Percentiles rank a stretch among this genome's conserved stretches.
These are phyloP conservation scores for Ascochyta clinopodiicola DNA, from an alignment of 2,329 filamentous ascomycete genomes.

Conservation along the genomic window DNA sequence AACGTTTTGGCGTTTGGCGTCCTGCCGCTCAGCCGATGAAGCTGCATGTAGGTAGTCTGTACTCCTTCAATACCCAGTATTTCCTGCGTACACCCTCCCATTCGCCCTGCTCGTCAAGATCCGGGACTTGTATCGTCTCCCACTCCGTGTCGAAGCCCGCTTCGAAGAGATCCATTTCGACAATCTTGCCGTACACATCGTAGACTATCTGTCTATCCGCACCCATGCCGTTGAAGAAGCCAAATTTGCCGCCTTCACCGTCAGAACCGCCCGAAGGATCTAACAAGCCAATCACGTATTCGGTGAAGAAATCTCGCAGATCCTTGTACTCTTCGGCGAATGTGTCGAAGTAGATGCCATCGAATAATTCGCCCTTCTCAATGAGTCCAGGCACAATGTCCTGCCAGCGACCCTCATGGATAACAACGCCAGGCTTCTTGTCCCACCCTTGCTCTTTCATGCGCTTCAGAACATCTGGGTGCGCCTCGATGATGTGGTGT, in stretches of 20 bases:
- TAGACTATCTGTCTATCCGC: constrained; percentile 93
- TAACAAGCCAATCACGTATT: constrained; percentile 81
- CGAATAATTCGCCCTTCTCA: constrained; percentile 52
- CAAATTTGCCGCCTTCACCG: constrained; percentile 60
- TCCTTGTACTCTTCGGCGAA: constrained; percentile 93
- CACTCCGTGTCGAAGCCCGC: constrained; percentile 90
- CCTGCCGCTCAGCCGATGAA: constrained; percentile 66
- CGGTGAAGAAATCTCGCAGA: constrained; percentile 84
- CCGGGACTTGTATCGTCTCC: constrained; percentile 77
- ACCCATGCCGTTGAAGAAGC: constrained; percentile 78
- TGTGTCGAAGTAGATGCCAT: constrained; percentile 88
- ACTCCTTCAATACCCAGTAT: constrained; percentile 87
- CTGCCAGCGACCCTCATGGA: constrained; percentile 59
- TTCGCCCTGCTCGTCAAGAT: constrained; percentile 72
- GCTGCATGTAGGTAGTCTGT: constrained; percentile 75
- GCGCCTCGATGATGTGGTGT: constrained; percentile 61
- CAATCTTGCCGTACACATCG: constrained; percentile 89
- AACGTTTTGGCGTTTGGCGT: constrained; percentile 17
- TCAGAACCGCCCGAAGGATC: constrained; percentile 57
- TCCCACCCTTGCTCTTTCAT: constrained; percentile 57
- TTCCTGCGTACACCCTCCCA: constrained; percentile 88
- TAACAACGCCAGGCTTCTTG: constrained; percentile 56
- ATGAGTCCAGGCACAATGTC: constrained; percentile 55
- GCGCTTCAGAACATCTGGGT: constrained; percentile 55
- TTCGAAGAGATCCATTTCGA: constrained; percentile 88